These are phyloP conservation scores for Viola odorata DNA, from an alignment of 345 rosid species.

Conservation along the genomic window DNA sequence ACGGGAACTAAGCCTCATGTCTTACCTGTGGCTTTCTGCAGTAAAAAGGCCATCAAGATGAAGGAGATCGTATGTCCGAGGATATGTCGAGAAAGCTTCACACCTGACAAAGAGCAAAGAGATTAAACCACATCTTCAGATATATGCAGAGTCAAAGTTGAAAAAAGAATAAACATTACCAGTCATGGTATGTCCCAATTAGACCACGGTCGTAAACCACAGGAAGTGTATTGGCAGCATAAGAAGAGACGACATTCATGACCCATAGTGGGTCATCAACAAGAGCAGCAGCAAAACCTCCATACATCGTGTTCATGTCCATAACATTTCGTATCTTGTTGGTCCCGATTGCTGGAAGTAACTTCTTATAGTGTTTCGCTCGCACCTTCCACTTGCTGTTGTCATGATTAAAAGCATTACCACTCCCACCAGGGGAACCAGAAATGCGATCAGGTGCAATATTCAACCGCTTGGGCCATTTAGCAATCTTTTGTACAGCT, in stretches of 20 bases:
- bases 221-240: slow-evolving; percentile 71
- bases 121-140: slow-evolving; percentile 8
- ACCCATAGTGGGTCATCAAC: slow-evolving; percentile 84
- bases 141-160: not conserved
- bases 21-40: slow-evolving; percentile 85
- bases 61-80: slow-evolving; percentile 91
- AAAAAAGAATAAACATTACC: slow-evolving; percentile 39
- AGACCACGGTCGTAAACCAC: slow-evolving; percentile 93
- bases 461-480: slow-evolving; percentile 83
- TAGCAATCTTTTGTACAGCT: slow-evolving; percentile 54
- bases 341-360: slow-evolving; percentile 74
- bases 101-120: slow-evolving; percentile 55
- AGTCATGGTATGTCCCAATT: slow-evolving; percentile 87
- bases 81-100: slow-evolving; percentile 95
- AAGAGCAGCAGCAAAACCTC: slow-evolving; percentile 82
- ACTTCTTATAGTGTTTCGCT: slow-evolving; percentile 78
- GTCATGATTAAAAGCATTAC: slow-evolving; percentile 61
- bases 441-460: slow-evolving; percentile 68
- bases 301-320: slow-evolving; percentile 98
- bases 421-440: slow-evolving; percentile 63
- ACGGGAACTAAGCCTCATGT: slow-evolving; percentile 1
- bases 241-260: slow-evolving; percentile 90
- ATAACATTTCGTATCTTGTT: slow-evolving; percentile 83
- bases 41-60: slow-evolving; percentile 88
- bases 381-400: slow-evolving; percentile 81